These are phyloP conservation scores for Polysphondylium violaceum DNA, from an alignment of 78 protist genomes.

Conservation along the genomic window DNA sequence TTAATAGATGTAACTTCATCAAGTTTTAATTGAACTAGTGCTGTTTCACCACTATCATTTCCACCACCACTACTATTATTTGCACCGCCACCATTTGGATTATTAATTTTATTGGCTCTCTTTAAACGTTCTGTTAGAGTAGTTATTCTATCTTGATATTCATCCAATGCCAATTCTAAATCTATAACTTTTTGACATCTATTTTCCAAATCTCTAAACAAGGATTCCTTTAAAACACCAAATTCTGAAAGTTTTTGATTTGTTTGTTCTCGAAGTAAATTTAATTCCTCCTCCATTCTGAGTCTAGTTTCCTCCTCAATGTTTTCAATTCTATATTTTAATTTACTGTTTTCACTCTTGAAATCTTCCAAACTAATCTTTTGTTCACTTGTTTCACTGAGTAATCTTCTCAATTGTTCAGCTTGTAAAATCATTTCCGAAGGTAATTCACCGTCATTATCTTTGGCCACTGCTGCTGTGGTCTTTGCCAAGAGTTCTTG, in stretches of 20 bases:
- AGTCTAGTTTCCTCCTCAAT: conserved; percentile 60
- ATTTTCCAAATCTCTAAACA: conserved; percentile 69
- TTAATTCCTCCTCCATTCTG: conserved; percentile 69
- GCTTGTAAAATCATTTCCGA: conserved; percentile 74
- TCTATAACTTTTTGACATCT: conserved; percentile 81
- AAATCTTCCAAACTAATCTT: conserved; percentile 3
- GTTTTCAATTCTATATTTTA: neutral
- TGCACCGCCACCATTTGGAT: conserved; percentile 5
- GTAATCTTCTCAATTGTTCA: conserved; percentile 49
- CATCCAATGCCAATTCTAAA: conserved; percentile 64
- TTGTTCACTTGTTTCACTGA: conserved; percentile 35
- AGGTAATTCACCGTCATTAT: conserved; percentile 28
- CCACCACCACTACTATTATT: no score
- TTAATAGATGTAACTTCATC: conserved; percentile 69
- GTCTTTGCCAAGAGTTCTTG: neutral
- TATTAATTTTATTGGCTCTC: conserved; percentile 21
- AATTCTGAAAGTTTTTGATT: conserved; percentile 53
- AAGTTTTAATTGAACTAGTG: conserved; percentile 28
- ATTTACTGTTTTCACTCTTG: conserved; percentile 20
- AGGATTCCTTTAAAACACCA: conserved; percentile 54
- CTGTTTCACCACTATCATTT: neutral
- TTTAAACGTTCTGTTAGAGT: conserved; percentile 54
- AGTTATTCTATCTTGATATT: conserved; percentile 49
- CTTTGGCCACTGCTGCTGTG: neutral
- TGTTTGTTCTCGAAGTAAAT: conserved; percentile 59